A percentile compares a stretch with the other conserved stretches of the same genome.
Conservation (phyloP, 2,329 filamentous ascomycete species). For the Incumbomyces lentus region DNA sequence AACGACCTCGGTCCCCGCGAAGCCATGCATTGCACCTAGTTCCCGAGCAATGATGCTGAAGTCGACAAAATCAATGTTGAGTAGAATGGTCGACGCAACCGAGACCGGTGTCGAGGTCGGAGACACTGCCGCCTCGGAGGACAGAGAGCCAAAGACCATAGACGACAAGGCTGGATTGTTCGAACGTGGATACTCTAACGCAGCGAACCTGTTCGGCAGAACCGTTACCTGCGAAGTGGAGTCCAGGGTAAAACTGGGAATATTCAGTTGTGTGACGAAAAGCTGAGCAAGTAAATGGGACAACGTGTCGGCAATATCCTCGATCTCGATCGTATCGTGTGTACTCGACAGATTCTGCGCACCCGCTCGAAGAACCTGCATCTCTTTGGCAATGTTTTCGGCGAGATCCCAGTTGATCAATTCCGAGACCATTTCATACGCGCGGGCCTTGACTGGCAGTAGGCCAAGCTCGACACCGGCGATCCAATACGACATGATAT, state of each 20-base stretch:
- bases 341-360: neutral
- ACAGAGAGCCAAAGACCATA: constrained; percentile 22
- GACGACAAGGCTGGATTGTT: constrained; percentile 18
- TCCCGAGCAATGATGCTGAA: constrained; percentile 12
- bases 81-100: constrained; percentile 16
- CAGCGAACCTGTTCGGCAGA: constrained; percentile 14
- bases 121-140: constrained; percentile 9
- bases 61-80: constrained; percentile 19
- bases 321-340: neutral
- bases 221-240: constrained; percentile 2
- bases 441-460: constrained; percentile 14
- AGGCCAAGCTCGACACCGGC: constrained; percentile 19
- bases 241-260: constrained; percentile 15
- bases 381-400: constrained; percentile 15
- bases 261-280: constrained; percentile 8
- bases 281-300: constrained; percentile 1
- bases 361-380: constrained; percentile 9
- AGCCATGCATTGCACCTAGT: neutral
- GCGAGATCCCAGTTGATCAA: constrained; percentile 19
- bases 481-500: constrained; percentile 21
- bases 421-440: constrained; percentile 14
- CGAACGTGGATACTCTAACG: constrained; percentile 12
- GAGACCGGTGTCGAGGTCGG: constrained; percentile 5
- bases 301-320: constrained; percentile 1
- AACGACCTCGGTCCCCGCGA: constrained; percentile 11